Evolutionary conservation across 257 asterid genomes (phyloP), one percentile per base, ranked within the genome.

Genomic region (Lycium barbarum): DNA sequence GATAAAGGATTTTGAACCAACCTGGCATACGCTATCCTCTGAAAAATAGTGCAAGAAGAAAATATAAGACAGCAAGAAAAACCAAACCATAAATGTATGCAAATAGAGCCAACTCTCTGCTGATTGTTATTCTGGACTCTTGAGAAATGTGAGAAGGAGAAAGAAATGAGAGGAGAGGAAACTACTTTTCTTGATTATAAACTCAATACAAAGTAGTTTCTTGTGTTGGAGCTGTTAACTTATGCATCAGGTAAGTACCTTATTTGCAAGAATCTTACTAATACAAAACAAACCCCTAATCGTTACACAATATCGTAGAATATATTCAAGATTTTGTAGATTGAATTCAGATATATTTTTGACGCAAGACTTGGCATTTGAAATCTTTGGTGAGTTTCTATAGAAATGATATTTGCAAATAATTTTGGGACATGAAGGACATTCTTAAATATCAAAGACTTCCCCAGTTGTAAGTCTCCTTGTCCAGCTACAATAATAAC

Each of bases 1-100:
- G 43, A 73, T 73, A 49, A 74, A 74, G 81, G 81, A 49, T 74
- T 47, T 22, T 22, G 61, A 74, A 47, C 81, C 61, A 74, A 74
- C 61, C 36, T 47, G 61, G 9, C n/a, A 74, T n/a, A 74, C 0
- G 81, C 10, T 49, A 74, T 74, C 81, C 81, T 74, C 81, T 49
- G 81, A 49, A 49, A 47, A 20, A 22, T 49, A 74, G 43, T 72
- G n/a, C 7, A 74, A 49, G 81, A 74, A 74, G 12, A 74, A 47
- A 22, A 67, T 22, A 14, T 13, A 20, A 54, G 59, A 74, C 59
- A 12, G 81, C 53, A 38, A 70, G 79, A 38, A 17, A 70, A 70
- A 70, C 1, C 59, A 49, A 74, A 49, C 43, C 70, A 74, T 26
- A 74, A 47, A 74, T 22, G 40, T 74, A 74, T 12, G 61, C 81